These are phyloP conservation scores for Torrubiellomyces zombiae DNA, from an alignment of 2,329 filamentous ascomycete species.

Conservation along the genomic window DNA sequence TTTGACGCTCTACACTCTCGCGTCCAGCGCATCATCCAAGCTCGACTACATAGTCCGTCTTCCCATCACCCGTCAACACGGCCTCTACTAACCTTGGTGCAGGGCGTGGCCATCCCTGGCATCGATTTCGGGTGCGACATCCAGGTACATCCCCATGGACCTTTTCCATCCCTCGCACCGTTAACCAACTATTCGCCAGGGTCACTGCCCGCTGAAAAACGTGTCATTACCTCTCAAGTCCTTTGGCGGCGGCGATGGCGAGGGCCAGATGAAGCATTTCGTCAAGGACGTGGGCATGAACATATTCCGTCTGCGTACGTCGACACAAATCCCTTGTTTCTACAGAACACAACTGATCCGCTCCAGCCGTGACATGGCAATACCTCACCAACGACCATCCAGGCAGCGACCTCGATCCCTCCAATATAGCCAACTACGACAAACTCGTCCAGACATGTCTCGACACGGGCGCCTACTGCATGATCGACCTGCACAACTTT, in stretches of 20 bases:
- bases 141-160: slow-evolving; percentile 15
- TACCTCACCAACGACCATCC: slow-evolving; percentile 36
- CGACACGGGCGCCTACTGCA: slow-evolving; percentile 37
- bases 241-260: slow-evolving; percentile 19
- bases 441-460: slow-evolving; percentile 39
- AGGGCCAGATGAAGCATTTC: slow-evolving; percentile 41
- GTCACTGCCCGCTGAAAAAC: slow-evolving; percentile 19
- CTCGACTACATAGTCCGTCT: too few relatives aligned
- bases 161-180: not conserved
- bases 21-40: too few relatives aligned
- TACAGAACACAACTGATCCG: not conserved
- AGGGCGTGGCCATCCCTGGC: slow-evolving; percentile 28
- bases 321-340: not conserved
- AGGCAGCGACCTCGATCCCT: slow-evolving; percentile 29
- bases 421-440: slow-evolving; percentile 35
- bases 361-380: slow-evolving; percentile 33
- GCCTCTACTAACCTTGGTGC: too few relatives aligned
- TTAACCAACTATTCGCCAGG: slow-evolving; percentile 10
- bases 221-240: slow-evolving; percentile 17
- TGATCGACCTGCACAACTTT: slow-evolving; percentile 43
- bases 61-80: too few relatives aligned
- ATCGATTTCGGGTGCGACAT: slow-evolving; percentile 32
- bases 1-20: too few relatives aligned
- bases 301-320: slow-evolving; percentile 33
- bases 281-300: slow-evolving; percentile 33